phyloP scores from a whole-genome alignment of 2,329 filamentous ascomycete genomes.

The Ramularia endophylla region DNA sequence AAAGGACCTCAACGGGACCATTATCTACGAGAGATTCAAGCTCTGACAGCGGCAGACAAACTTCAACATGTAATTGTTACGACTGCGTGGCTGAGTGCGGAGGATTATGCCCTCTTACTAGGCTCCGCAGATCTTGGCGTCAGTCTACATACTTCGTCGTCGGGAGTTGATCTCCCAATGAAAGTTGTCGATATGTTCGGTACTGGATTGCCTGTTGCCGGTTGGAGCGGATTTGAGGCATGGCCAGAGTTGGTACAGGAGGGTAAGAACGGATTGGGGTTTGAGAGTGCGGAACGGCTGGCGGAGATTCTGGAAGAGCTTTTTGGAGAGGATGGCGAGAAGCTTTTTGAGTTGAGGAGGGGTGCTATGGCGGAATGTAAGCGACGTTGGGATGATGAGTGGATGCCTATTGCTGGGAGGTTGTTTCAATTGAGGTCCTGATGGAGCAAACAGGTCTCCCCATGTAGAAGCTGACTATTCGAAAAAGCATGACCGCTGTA shows the following conservation, averaged over 20 bases:
- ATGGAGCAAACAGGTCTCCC: not conserved
- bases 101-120: conserved; percentile 79
- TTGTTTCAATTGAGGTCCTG: conserved; percentile 46
- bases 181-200: conserved; percentile 99
- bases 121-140: conserved; percentile 84
- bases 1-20: conserved; percentile 78
- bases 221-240: conserved; percentile 79
- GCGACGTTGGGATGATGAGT: conserved; percentile 85
- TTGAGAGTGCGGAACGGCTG: conserved; percentile 65
- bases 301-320: conserved; percentile 57
- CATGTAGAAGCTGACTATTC: too few species aligned
- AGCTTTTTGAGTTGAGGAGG: conserved; percentile 61
- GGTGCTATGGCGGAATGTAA: conserved; percentile 74
- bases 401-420: conserved; percentile 74
- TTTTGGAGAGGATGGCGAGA: conserved; percentile 48
- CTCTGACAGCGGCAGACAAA: conserved; percentile 55
- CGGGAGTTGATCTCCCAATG: conserved; percentile 95
- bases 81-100: conserved; percentile 78
- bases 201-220: conserved; percentile 81
- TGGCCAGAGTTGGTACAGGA: conserved; percentile 89
- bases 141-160: conserved; percentile 87
- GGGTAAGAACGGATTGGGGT: conserved; percentile 78
- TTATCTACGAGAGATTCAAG: conserved; percentile 62
- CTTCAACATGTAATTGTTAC: conserved; percentile 65
- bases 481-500: too few species aligned